A percentile compares a stretch with the other conserved stretches of the same genome.
Evolutionary conservation across 2,329 filamentous ascomycete species (phyloP).

Genomic region (Fusarium hainanense): DNA sequence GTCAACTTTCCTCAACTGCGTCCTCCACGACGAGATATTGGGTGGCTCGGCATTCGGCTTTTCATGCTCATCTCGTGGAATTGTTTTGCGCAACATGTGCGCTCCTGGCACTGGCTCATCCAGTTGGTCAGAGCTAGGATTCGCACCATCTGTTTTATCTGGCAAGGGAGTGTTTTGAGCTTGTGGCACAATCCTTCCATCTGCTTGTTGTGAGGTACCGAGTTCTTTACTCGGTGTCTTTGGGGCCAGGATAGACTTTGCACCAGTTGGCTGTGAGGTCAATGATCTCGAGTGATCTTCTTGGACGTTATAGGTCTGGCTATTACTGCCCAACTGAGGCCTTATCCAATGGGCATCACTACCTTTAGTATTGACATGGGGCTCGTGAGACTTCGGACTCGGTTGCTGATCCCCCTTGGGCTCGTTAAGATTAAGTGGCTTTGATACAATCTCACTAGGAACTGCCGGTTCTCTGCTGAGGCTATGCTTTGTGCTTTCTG

Average conservation of each 20-base stretch:
- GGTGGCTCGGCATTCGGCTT: conserved; percentile 10
- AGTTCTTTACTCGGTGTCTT: neutral
- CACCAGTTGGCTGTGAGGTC: neutral
- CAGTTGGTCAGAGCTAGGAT: neutral
- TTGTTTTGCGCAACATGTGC: conserved; percentile 16
- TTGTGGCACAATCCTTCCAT: conserved; percentile 3
- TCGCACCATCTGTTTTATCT: neutral
- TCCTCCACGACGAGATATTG: conserved; percentile 38
- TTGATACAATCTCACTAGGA: conserved; percentile 2
- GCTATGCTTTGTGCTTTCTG: conserved; percentile 19
- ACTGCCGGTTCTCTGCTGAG: conserved; percentile 25
- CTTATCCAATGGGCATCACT: conserved; percentile 26
- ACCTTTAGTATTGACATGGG: conserved; percentile 32
- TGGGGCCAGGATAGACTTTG: neutral
- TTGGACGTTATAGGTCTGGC: conserved; percentile 4
- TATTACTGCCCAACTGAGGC: conserved; percentile 22
- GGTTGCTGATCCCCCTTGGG: conserved; percentile 15
- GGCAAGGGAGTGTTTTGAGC: neutral
- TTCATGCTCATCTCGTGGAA: conserved; percentile 3
- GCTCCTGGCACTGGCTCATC: conserved; percentile 6
- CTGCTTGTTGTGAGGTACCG: neutral
- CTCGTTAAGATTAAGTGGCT: conserved; percentile 25
- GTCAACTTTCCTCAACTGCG: conserved; percentile 42
- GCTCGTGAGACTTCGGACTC: conserved; percentile 37
- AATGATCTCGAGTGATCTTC: neutral